Percentiles rank a stretch among this genome's conserved stretches.
These are phyloP conservation scores for Zalerion maritima DNA, from an alignment of 495 filamentous ascomycete species.

Conservation along the genomic window DNA sequence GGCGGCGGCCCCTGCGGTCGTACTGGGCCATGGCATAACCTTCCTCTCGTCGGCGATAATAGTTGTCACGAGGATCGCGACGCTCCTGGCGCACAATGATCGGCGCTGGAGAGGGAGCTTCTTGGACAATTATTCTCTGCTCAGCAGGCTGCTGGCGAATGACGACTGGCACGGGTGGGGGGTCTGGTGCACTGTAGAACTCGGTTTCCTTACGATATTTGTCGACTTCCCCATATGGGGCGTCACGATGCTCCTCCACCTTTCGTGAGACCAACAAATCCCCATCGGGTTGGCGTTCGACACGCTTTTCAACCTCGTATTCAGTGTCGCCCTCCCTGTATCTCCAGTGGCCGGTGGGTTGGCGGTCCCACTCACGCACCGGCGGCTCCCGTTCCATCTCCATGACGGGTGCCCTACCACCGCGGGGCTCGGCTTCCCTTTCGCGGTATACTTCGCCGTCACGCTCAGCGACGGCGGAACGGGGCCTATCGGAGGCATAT, in stretches of 20 bases:
- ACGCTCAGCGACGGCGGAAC: too few relatives aligned
- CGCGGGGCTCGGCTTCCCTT: too few relatives aligned
- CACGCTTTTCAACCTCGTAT: slow-evolving; percentile 27
- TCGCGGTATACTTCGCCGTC: too few relatives aligned
- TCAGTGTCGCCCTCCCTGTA: slow-evolving; percentile 25
- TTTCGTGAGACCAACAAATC: slow-evolving; percentile 16
- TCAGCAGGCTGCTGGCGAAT: slow-evolving; percentile 49
- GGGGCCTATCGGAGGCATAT: slow-evolving; percentile 29
- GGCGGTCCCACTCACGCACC: slow-evolving; percentile 27
- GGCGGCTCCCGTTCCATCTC: slow-evolving; percentile 17
- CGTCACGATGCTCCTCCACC: slow-evolving; percentile 26
- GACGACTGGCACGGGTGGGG: slow-evolving; percentile 44
- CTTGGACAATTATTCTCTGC: slow-evolving; percentile 60
- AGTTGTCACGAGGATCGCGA: slow-evolving; percentile 40
- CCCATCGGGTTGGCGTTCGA: slow-evolving; percentile 21
- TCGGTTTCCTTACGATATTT: slow-evolving; percentile 54
- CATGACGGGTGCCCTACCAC: slow-evolving; percentile 13
- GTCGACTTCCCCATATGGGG: slow-evolving; percentile 35
- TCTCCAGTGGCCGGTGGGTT: slow-evolving; percentile 19
- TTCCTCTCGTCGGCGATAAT: slow-evolving; percentile 37
- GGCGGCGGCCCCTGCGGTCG: slow-evolving; percentile 25
- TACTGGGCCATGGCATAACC: slow-evolving; percentile 32
- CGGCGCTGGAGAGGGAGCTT: slow-evolving; percentile 48
- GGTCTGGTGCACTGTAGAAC: slow-evolving; percentile 43
- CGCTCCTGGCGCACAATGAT: slow-evolving; percentile 53